phyloP scores from a whole-genome alignment of 2,329 filamentous ascomycete species.

The Trichoderma lentiforme region DNA sequence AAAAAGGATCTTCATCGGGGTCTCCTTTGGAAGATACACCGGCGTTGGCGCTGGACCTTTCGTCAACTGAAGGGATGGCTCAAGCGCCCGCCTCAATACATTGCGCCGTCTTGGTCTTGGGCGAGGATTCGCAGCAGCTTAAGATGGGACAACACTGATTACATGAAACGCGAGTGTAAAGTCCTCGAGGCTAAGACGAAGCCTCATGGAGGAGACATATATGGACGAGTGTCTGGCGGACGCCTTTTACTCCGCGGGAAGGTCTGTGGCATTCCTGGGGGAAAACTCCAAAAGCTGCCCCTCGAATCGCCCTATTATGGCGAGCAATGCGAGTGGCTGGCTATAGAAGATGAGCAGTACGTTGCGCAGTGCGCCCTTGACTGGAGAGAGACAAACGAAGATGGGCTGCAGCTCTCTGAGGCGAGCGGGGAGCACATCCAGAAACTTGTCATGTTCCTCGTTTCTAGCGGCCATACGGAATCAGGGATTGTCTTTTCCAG shows the following conservation, averaged over 20 bases:
- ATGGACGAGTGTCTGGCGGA: background rate
- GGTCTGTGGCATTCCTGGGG: background rate
- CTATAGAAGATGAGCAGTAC: background rate
- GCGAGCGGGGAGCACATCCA: background rate
- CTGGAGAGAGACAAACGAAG: background rate
- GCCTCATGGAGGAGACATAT: background rate
- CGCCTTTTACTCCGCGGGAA: background rate
- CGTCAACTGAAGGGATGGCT: background rate
- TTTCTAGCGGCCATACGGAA: background rate
- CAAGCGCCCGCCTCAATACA: background rate
- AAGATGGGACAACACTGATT: background rate
- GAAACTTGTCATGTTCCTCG: background rate
- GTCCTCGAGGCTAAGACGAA: background rate
- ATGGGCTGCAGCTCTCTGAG: background rate
- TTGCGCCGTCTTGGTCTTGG: constrained; percentile 4
- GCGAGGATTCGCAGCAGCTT: background rate
- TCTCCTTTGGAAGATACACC: background rate
- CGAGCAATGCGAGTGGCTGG: background rate
- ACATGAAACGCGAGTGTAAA: background rate
- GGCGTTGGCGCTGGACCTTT: background rate
- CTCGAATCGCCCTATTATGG: background rate
- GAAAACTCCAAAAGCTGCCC: background rate
- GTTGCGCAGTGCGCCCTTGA: constrained; percentile 3
- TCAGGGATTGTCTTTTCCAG: background rate
- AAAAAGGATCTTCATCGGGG: background rate